phyloP scores from a whole-genome alignment of 768 basidiomycete genomes.

The Pleurotus salmoneostramineus region DNA sequence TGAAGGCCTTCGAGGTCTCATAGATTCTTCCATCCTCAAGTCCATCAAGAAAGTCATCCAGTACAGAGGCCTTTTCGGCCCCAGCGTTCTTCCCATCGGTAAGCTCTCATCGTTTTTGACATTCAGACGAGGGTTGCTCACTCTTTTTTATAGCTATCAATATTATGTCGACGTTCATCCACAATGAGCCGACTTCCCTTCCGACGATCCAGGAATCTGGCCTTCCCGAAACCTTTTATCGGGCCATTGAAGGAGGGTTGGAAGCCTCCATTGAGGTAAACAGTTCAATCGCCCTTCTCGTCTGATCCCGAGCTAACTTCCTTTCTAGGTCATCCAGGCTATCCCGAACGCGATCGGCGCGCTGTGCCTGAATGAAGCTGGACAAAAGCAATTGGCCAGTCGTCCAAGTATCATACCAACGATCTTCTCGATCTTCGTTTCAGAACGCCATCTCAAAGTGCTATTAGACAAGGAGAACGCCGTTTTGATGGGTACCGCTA shows the following conservation, averaged over 20 bases:
- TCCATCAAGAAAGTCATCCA: constrained; percentile 88
- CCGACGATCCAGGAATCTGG: constrained; percentile 89
- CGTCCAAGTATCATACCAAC: constrained; percentile 81
- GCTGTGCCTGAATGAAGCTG: constrained; percentile 88
- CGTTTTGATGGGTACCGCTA: constrained; percentile 78
- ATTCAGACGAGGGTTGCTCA: constrained; percentile 10
- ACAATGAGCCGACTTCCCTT: constrained; percentile 97
- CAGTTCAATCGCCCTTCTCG: not conserved
- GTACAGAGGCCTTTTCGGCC: constrained; percentile 78
- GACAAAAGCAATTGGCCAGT: constrained; percentile 74
- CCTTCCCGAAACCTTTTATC: constrained; percentile 87
- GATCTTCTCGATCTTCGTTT: constrained; percentile 84
- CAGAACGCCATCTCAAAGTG: constrained; percentile 76
- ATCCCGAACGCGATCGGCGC: constrained; percentile 96
- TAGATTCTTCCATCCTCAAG: constrained; percentile 82
- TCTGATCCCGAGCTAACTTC: not conserved
- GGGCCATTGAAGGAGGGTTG: constrained; percentile 76
- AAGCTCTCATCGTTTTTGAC: constrained; percentile 17
- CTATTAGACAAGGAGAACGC: constrained; percentile 93
- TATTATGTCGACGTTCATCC: constrained; percentile 94
- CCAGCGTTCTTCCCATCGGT: constrained; percentile 84
- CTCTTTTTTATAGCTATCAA: constrained; percentile 64
- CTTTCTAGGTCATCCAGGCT: constrained; percentile 75
- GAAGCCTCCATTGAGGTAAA: constrained; percentile 85
- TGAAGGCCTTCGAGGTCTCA: constrained; percentile 90